These are phyloP conservation scores for Rheum nobile DNA, from an alignment of 148 eudicot genomes.

Conservation along the genomic window DNA sequence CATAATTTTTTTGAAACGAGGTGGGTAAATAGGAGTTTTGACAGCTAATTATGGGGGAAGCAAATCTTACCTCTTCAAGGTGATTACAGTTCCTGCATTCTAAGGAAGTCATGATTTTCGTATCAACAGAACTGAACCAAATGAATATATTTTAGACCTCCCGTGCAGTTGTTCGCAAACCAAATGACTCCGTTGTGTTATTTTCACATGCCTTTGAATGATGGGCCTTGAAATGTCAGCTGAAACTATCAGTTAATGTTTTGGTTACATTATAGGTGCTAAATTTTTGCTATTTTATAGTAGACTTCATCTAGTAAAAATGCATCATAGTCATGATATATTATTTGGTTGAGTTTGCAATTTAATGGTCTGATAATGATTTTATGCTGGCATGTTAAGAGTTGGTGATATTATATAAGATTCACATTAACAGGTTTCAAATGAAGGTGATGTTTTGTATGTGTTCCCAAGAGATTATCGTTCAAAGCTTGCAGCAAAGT, in stretches of 20 bases:
- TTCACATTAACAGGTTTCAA: conserved; percentile 58
- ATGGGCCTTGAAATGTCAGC: not conserved
- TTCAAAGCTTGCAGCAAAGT: conserved; percentile 73
- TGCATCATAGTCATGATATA: not conserved
- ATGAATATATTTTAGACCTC: not conserved
- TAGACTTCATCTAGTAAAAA: not conserved
- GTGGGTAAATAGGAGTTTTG: not conserved
- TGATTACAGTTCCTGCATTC: not conserved
- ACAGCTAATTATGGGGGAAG: not conserved
- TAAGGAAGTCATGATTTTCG: not conserved
- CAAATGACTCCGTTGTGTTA: not conserved
- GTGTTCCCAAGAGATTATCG: conserved; percentile 84
- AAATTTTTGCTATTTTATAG: not conserved
- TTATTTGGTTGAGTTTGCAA: not conserved
- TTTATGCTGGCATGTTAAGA: not conserved
- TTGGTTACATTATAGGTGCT: not conserved
- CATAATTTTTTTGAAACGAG: not conserved
- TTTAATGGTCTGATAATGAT: not conserved
- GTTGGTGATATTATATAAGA: conserved; percentile 9
- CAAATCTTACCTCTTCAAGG: not conserved
- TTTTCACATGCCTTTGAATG: not conserved
- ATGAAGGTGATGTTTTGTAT: conserved; percentile 88
- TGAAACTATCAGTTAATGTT: not conserved
- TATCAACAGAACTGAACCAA: not conserved
- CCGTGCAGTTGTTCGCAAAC: not conserved